Evolutionary conservation across 352 stramenopile genomes (phyloP).

Genomic region (Phytophthora macrochlamydospora): DNA sequence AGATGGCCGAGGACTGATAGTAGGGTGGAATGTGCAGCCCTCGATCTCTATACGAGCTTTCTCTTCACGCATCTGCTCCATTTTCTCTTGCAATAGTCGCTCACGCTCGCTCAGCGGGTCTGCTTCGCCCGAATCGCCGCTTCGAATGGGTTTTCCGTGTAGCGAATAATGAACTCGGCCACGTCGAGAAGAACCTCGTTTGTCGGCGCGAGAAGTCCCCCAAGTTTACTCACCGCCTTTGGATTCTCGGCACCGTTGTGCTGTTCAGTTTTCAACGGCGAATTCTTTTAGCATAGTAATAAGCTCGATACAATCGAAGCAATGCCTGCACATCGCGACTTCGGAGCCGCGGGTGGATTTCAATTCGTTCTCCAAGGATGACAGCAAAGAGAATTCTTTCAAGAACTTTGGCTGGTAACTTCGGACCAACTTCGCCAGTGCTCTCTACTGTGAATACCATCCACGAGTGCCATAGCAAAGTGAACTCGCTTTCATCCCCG

Average conservation of each 20-base stretch:
- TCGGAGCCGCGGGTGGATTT: constrained; percentile 5
- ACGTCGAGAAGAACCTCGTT: constrained; percentile 7
- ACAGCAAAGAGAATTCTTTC: constrained; percentile 28
- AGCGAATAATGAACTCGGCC: constrained; percentile 36
- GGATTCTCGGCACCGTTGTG: neutral
- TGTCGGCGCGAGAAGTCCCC: too few species aligned
- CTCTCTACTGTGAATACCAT: constrained; percentile 27
- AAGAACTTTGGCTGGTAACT: constrained; percentile 14
- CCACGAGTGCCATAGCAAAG: constrained; percentile 64
- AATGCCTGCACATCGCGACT: constrained; percentile 9
- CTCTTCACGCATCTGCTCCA: constrained; percentile 39
- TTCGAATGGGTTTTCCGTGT: constrained; percentile 39
- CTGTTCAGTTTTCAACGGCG: constrained; percentile 11
- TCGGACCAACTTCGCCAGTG: neutral
- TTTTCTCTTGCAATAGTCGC: constrained; percentile 18
- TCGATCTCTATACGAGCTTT: constrained; percentile 47
- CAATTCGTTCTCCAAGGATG: constrained; percentile 21
- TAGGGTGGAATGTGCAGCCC: constrained; percentile 63
- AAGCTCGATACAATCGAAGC: constrained; percentile 40
- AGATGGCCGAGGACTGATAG: constrained; percentile 25
- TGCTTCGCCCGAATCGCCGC: neutral
- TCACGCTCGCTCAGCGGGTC: constrained; percentile 48
- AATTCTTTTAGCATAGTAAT: constrained; percentile 41
- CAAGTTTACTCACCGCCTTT: neutral
- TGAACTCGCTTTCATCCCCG: constrained; percentile 27